Conservation (phyloP, 495 filamentous ascomycete genomes). For the Penicillium taxi region DNA sequence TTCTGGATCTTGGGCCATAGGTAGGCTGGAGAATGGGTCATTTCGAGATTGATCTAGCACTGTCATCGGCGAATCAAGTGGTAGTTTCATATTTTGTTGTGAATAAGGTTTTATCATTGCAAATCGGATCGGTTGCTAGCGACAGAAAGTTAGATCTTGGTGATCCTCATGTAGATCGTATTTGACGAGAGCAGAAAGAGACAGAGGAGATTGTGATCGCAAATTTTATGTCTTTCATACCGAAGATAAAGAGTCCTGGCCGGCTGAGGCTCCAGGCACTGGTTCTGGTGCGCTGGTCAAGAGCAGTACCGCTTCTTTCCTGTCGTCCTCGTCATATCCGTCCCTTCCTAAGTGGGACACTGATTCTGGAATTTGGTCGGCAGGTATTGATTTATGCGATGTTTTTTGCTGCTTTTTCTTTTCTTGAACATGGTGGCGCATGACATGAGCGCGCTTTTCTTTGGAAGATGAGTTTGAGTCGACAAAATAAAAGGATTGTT, state of each 20-base stretch:
- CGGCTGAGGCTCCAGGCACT: conserved; percentile 2
- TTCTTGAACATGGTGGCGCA: conserved; percentile 44
- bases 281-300: neutral
- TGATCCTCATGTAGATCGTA: neutral
- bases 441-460: conserved; percentile 42
- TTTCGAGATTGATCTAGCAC: conserved; percentile 27
- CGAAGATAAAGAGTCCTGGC: conserved; percentile 13
- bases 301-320: conserved; percentile 2
- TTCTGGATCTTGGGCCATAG: conserved; percentile 12
- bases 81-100: conserved; percentile 4
- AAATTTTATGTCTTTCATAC: conserved; percentile 12
- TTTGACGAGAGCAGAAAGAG: neutral
- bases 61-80: conserved; percentile 20
- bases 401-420: conserved; percentile 34
- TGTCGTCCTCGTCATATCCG: conserved; percentile 6
- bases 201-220: neutral
- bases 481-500: conserved; percentile 40
- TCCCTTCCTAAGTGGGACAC: conserved; percentile 18
- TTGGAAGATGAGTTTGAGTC: conserved; percentile 37
- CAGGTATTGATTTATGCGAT: conserved; percentile 14
- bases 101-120: conserved; percentile 10
- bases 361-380: conserved; percentile 13
- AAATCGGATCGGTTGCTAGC: conserved; percentile 16
- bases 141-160: conserved; percentile 1
- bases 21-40: conserved; percentile 29